Evolutionary conservation across 2,329 filamentous ascomycete species (phyloP).

Genomic region (Dothiorella sarmentorum): DNA sequence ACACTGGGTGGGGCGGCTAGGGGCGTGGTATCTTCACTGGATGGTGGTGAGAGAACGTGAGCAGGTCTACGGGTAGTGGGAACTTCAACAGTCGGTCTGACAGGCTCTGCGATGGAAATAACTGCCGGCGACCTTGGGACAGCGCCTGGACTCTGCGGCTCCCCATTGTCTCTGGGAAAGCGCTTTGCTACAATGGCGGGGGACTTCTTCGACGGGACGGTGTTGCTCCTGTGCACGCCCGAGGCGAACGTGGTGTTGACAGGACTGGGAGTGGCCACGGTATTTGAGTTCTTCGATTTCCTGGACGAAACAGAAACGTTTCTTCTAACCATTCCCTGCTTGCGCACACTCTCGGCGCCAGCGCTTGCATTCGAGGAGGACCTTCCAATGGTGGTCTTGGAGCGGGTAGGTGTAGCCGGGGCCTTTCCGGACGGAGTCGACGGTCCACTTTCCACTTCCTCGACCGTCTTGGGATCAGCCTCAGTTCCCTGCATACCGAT

Average conservation of each 20-base stretch:
- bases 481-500: constrained; percentile 98
- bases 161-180: constrained; percentile 42
- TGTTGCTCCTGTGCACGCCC: constrained; percentile 78
- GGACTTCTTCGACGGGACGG: constrained; percentile 85
- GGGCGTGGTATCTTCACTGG: constrained; percentile 38
- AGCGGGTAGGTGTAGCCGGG: constrained; percentile 45
- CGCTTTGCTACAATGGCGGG: constrained; percentile 65
- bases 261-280: constrained; percentile 60
- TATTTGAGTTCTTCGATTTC: constrained; percentile 72
- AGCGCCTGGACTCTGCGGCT: constrained; percentile 9
- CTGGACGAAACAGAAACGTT: constrained; percentile 93
- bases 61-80: constrained; percentile 24
- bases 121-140: constrained; percentile 1
- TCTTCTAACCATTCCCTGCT: constrained; percentile 73
- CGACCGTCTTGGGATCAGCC: constrained; percentile 77
- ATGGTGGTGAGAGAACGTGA: constrained; percentile 38
- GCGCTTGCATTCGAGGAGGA: constrained; percentile 86
- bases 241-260: constrained; percentile 37
- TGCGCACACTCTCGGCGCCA: constrained; percentile 80
- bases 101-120: constrained; percentile 10
- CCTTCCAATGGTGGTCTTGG: constrained; percentile 61
- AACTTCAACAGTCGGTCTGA: not conserved
- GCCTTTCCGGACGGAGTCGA: constrained; percentile 50
- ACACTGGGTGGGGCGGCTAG: constrained; percentile 28
- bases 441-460: constrained; percentile 67